These are phyloP conservation scores for Radiomyces spectabilis DNA, from an alignment of 192 early-diverging fungal genomes.

Conservation along the genomic window DNA sequence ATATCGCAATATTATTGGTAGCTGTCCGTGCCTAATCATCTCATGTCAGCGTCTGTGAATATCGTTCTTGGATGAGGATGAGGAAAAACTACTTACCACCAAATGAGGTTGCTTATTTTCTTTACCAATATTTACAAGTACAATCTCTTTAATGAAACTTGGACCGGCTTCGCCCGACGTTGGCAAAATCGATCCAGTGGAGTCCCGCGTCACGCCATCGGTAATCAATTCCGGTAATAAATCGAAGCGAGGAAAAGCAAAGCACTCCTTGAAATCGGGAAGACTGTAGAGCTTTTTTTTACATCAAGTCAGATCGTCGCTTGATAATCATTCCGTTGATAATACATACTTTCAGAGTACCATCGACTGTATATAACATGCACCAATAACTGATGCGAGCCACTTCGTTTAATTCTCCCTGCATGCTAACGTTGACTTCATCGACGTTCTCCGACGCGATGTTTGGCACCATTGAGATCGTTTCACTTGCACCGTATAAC, in stretches of 20 bases:
- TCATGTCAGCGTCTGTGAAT: not conserved
- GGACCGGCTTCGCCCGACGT: slow-evolving; percentile 23
- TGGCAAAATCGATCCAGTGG: slow-evolving; percentile 29
- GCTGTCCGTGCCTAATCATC: slow-evolving; percentile 51
- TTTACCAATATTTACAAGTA: slow-evolving; percentile 58
- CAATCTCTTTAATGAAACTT: slow-evolving; percentile 60
- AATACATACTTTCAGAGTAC: slow-evolving; percentile 47
- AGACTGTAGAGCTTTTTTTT: no score
- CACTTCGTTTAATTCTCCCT: slow-evolving; percentile 25
- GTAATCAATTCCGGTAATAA: slow-evolving; percentile 44
- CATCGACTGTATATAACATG: slow-evolving; percentile 52
- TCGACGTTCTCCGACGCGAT: slow-evolving; percentile 13
- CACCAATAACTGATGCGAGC: slow-evolving; percentile 52
- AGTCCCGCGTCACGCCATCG: slow-evolving; percentile 34
- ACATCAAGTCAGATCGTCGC: no score
- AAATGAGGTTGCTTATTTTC: slow-evolving; percentile 54
- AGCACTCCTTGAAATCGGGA: slow-evolving; percentile 47
- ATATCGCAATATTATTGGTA: slow-evolving; percentile 63
- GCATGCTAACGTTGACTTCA: slow-evolving; percentile 33
- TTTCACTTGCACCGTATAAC: slow-evolving; percentile 17
- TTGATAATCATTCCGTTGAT: no score
- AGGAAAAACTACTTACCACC: slow-evolving; percentile 49
- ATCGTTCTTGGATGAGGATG: not conserved
- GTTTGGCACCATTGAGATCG: not conserved
- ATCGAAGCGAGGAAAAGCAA: slow-evolving; percentile 50